Evolutionary conservation across 768 basidiomycete species (phyloP).

Genomic region (Tremella fuciformis): DNA sequence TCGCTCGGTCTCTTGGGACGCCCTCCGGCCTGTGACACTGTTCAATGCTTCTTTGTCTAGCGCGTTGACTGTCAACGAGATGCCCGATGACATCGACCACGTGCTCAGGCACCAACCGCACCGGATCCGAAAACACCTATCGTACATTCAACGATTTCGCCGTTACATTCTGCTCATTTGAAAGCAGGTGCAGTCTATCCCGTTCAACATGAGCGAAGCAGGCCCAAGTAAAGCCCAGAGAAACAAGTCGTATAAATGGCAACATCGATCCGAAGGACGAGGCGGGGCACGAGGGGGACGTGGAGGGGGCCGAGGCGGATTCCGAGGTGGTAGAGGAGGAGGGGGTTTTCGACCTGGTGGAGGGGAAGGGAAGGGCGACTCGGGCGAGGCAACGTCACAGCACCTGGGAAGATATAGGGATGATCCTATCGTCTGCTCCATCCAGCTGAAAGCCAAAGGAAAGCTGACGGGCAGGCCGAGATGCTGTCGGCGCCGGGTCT

Average conservation of each 20-base stretch:
- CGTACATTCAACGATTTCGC: too few species aligned
- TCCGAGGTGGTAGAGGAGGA: conserved; percentile 14
- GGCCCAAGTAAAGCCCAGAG: conserved; percentile 23
- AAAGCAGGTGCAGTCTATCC: too few species aligned
- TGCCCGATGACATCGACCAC: too few species aligned
- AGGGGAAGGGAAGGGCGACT: not conserved
- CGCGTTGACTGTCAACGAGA: too few species aligned
- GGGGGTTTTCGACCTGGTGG: conserved; percentile 4
- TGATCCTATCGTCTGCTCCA: conserved; percentile 24
- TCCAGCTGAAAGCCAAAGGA: not conserved
- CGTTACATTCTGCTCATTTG: too few species aligned
- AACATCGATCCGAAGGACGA: conserved; percentile 11
- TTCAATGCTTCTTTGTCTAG: too few species aligned
- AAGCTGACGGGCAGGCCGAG: conserved; percentile 22
- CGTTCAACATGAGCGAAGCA: too few species aligned
- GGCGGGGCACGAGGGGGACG: conserved; percentile 21
- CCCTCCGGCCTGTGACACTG: too few species aligned
- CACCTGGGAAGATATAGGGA: conserved; percentile 34
- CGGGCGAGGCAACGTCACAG: conserved; percentile 11
- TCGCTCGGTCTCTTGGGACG: too few species aligned
- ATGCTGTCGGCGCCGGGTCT: conserved; percentile 35
- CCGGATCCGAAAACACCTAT: too few species aligned
- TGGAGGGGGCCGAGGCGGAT: conserved; percentile 24
- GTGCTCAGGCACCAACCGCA: too few species aligned
- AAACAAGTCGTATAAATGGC: conserved; percentile 34